A percentile compares a stretch with the other conserved stretches of the same genome.
phyloP scores from a whole-genome alignment of 306 rosid species.

The Vigna unguiculata region DNA sequence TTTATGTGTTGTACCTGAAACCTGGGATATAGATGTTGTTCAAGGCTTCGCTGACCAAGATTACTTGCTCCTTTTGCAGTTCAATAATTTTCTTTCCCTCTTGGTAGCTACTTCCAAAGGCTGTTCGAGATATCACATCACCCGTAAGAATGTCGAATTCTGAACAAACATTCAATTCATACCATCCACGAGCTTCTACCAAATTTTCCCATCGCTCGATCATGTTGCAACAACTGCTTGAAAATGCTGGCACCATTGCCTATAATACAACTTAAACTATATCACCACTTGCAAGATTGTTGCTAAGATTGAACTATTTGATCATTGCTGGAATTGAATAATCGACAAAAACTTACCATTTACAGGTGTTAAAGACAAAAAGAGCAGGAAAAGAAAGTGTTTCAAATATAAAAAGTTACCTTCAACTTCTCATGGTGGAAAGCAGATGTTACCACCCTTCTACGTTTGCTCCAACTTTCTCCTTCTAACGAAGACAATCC shows the following conservation, averaged over 20 bases:
- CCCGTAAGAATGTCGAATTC: not conserved
- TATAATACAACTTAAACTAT: not conserved
- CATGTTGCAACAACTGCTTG: not conserved
- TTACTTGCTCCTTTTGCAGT: not conserved
- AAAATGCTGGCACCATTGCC: constrained; percentile 15
- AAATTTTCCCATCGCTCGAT: not conserved
- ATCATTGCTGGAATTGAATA: too few species aligned
- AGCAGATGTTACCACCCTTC: not conserved
- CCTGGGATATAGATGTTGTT: constrained; percentile 8
- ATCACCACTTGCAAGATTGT: too few species aligned
- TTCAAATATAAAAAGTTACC: not conserved
- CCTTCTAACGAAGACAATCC: not conserved
- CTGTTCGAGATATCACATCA: constrained; percentile 11
- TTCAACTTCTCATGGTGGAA: constrained; percentile 10
- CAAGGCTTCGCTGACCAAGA: not conserved
- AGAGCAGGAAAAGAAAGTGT: too few species aligned
- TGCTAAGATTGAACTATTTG: too few species aligned
- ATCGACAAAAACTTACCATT: too few species aligned
- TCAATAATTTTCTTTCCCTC: constrained; percentile 4
- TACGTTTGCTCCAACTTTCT: not conserved
- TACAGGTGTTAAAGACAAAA: too few species aligned
- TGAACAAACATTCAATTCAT: not conserved
- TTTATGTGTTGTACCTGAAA: not conserved
- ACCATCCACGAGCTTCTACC: not conserved
- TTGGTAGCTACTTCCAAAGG: constrained; percentile 8